Base-by-base conservation (phyloP, 306 rosid genomes). In the Myrica gale region DNA sequence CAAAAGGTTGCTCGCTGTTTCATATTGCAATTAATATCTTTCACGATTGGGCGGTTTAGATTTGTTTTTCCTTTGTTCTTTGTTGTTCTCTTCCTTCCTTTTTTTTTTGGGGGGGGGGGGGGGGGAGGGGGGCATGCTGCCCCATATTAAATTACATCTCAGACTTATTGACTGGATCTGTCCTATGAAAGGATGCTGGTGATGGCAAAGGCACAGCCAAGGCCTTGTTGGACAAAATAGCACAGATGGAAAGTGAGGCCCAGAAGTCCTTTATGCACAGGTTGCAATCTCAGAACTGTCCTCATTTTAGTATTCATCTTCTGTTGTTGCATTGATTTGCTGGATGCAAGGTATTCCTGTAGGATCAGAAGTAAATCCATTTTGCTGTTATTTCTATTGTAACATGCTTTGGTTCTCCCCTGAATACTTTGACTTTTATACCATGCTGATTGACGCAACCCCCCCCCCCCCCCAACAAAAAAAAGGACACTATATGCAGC, bases 261-360 rank as follows among this genome's bases (percentile, higher is more conserved):
- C 92, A 95, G 69, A 95, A 89, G 81, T 95, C 99, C 82, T 92
- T 95, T 77, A 95, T 95, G 99, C 99, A 95, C 78, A 82, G 99
- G 99, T 92, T 69, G 95, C 77, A 46, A 69, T 76, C 78, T 84
- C 21, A 65, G 44, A 45, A 20, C 83, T 57, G 78, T 66, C 58
- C 63, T 48, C 71, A 1, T 58, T 45, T 23, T 47, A 26, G n/a
- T 11, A 56, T 60, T 81, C 55, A 45, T 75, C 60, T 66, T 72
- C 61, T 82, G 72, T 47, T 9, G 37, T 60, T 69, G 26, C 23
- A 51, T 51, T 56, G 61, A 20, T 61, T 54, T 37, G 41, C 76
- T 56, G 67, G 71, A 67, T 32, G 71, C 55, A 48, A 19, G 73
- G 51, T 76, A 62, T 68, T 72, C 53, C 17, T 57, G 39, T 41